A percentile compares a stretch with the other conserved stretches of the same genome.
phyloP scores from a whole-genome alignment of 23 red algal genomes.

The Chondrus crispus region DNA sequence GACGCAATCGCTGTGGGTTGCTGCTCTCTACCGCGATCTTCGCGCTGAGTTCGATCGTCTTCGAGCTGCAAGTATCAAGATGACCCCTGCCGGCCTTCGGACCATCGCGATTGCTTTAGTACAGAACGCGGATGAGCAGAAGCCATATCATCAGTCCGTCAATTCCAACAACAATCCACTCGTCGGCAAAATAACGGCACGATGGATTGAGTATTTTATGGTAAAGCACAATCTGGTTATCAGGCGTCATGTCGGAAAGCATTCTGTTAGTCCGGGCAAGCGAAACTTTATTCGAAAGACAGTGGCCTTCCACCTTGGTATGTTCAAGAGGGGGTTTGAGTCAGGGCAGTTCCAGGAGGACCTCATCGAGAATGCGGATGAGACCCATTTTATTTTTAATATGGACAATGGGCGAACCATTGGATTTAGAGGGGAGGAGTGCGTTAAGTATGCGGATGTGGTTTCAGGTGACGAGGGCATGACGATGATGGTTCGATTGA shows the following conservation, averaged over 20 bases:
- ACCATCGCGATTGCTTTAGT: background rate
- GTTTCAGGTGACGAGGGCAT: constrained; percentile 10
- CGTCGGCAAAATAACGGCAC: background rate
- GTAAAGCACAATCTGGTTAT: background rate
- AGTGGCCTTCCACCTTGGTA: background rate
- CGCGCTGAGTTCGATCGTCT: background rate
- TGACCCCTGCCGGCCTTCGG: background rate
- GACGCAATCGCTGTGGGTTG: background rate
- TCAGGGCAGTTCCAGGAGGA: background rate
- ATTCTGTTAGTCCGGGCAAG: background rate
- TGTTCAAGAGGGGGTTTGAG: background rate
- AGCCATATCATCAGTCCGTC: too few species aligned
- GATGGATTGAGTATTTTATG: background rate
- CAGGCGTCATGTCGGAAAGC: background rate
- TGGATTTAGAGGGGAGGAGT: background rate
- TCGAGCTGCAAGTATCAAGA: background rate
- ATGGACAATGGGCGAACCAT: constrained; percentile 24
- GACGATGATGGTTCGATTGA: constrained; percentile 31
- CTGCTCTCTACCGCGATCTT: background rate
- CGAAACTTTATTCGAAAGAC: background rate
- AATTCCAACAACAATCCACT: background rate
- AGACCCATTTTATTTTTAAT: constrained; percentile 26
- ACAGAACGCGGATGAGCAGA: background rate
- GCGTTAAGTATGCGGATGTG: constrained; percentile 8
- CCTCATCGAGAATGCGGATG: background rate